Conservation (phyloP, 2,329 filamentous ascomycete species). For the Monascus ruber region DNA sequence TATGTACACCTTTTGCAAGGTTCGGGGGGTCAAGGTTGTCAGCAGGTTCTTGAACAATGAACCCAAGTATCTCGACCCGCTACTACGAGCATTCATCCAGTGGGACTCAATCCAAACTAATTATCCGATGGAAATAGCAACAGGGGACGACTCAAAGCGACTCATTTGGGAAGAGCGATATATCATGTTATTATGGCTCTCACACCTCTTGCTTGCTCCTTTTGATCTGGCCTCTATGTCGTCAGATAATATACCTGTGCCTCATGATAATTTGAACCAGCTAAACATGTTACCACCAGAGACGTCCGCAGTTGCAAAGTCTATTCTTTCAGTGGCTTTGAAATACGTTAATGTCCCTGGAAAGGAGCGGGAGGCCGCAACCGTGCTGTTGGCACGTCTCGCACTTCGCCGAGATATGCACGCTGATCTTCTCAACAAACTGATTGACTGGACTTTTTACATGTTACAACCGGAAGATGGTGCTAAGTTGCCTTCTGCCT, state of each 20-base stretch:
- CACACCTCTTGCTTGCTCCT: constrained; percentile 69
- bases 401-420: constrained; percentile 85
- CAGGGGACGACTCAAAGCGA: constrained; percentile 11
- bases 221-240: constrained; percentile 88
- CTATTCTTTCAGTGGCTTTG: constrained; percentile 60
- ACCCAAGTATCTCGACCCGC: constrained; percentile 67
- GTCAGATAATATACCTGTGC: constrained; percentile 26
- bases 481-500: constrained; percentile 42
- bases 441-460: constrained; percentile 60
- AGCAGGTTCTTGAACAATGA: constrained; percentile 86
- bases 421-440: constrained; percentile 53
- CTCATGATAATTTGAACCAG: constrained; percentile 19
- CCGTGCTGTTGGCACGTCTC: constrained; percentile 65
- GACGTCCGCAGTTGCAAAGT: constrained; percentile 58
- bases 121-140: constrained; percentile 5
- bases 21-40: constrained; percentile 86
- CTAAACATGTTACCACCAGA: constrained; percentile 40
- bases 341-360: constrained; percentile 63
- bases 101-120: constrained; percentile 24
- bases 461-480: constrained; percentile 41
- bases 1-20: constrained; percentile 86
- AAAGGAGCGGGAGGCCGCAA: constrained; percentile 85
- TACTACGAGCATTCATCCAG: constrained; percentile 64
- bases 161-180: constrained; percentile 85
- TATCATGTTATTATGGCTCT: constrained; percentile 76